Percentiles rank a stretch among this genome's conserved stretches.
Conservation (phyloP, 768 basidiomycete genomes). For the Kwoniella sp. region DNA sequence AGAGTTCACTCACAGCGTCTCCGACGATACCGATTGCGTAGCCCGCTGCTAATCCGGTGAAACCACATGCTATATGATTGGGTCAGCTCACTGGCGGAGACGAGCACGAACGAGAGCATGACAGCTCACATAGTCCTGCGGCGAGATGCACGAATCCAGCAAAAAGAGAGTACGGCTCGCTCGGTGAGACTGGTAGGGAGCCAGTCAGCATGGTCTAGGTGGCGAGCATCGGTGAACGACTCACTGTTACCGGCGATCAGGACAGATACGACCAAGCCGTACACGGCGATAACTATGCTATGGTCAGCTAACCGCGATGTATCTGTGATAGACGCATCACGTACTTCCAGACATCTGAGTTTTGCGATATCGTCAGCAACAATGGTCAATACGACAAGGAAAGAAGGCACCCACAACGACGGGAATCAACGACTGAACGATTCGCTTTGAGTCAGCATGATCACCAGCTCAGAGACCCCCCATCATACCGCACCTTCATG, state of each 20-base stretch:
- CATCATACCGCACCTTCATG: conserved; percentile 81
- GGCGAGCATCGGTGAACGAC: no score
- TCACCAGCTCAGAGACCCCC: not conserved
- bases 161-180: conserved; percentile 70
- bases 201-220: conserved; percentile 1
- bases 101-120: no score
- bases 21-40: conserved; percentile 93
- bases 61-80: conserved; percentile 62
- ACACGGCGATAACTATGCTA: conserved; percentile 73
- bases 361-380: no score
- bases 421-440: conserved; percentile 77
- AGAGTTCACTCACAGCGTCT: conserved; percentile 67
- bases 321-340: conserved; percentile 8
- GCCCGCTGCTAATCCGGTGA: conserved; percentile 87
- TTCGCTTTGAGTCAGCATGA: not conserved
- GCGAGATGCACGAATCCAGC: conserved; percentile 88
- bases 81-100: no score
- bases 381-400: no score
- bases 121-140: conserved; percentile 63
- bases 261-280: conserved; percentile 91
- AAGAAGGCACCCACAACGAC: conserved; percentile 59
- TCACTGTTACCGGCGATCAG: conserved; percentile 70
- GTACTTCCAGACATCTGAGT: conserved; percentile 79
- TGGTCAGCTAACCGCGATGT: not conserved
- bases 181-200: conserved; percentile 57